phyloP scores from a whole-genome alignment of 257 asterid species.

The Plantago elongata region DNA sequence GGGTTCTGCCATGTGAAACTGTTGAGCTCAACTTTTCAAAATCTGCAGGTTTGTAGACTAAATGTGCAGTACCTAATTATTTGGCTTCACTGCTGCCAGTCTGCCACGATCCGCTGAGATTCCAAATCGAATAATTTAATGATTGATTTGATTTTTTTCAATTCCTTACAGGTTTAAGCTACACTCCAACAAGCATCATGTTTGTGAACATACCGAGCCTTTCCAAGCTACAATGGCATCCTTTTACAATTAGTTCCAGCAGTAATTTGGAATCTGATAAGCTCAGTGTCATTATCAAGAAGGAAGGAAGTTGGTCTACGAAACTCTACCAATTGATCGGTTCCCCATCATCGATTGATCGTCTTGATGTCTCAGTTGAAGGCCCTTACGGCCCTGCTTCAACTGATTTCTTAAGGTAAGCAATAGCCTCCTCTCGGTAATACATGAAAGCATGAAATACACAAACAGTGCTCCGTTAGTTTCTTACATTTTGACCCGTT shows the following conservation, averaged over 20 bases:
- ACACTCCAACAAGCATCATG: constrained; percentile 70
- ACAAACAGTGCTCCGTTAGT: background rate
- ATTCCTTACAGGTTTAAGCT: constrained; percentile 40
- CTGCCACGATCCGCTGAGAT: no score
- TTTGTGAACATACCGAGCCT: constrained; percentile 69
- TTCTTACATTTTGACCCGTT: no score
- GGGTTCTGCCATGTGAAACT: constrained; percentile 51
- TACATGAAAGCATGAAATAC: background rate
- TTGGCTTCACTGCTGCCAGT: background rate
- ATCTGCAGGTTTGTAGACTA: constrained; percentile 32
- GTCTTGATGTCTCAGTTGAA: constrained; percentile 56
- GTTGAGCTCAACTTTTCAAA: constrained; percentile 79
- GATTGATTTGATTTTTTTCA: background rate
- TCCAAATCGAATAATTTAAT: background rate
- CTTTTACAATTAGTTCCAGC: constrained; percentile 69
- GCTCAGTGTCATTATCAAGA: constrained; percentile 58
- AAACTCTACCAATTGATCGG: constrained; percentile 58
- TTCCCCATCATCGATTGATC: constrained; percentile 50
- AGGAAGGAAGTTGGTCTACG: constrained; percentile 75
- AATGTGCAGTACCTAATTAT: background rate
- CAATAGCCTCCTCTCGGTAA: background rate
- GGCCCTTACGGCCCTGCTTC: constrained; percentile 93
- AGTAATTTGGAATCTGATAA: constrained; percentile 64
- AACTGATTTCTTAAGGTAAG: constrained; percentile 58
- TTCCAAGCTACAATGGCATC: constrained; percentile 92